Base-by-base conservation (phyloP, 225 moss, liverwort and hornwort genomes). In the Polytrichum formosum region DNA sequence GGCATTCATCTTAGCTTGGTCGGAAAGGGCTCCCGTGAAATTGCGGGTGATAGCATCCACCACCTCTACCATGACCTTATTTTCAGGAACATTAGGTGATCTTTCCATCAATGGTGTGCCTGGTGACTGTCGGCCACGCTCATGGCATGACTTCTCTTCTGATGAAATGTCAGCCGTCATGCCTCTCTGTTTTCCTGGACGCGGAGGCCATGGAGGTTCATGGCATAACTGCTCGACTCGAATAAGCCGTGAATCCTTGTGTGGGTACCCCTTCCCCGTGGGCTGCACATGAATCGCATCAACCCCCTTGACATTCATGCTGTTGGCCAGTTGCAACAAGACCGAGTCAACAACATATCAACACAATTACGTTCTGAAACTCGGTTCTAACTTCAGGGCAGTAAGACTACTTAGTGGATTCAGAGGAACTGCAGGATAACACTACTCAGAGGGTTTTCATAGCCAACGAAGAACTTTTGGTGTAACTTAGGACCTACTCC, bases 1-100 rank as follows among this genome's bases (percentile, higher is more conserved):
- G 0, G 70, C 70, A 28, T 70, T 70, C 60, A 70, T 58, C 29
- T 61, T 70, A 33, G 70, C 33, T 70, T 70, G 70, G 58, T 70
- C 70, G 56, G 59, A 58, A 19, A 70, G 22, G 18, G 20, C 58
- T 61, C 35, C 59, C 17, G 59, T 70, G n/a, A 70, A 59, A 22
- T 31, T 22, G 28, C 29, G 58, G 19, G 59, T 70, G 30, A 70
- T 70, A 3, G 31, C 17, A 27, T 70, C 70, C 18, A 70, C 70
- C 33, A 70, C 26, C 28, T 70, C 58, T 22, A 60, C 13, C 70
- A 70, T 55, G 18, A 26, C n/a, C 55, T 27, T 68, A 13, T 26
- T 27, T 18, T 25, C 21, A 26, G 55, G 68, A 16, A 68, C 19
- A 20, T 68, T 68, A 17, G 68, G 54, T 18, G 68, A 55, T 55